phyloP scores from a whole-genome alignment of 2,329 filamentous ascomycete genomes.

The Colletotrichum orbiculare region DNA sequence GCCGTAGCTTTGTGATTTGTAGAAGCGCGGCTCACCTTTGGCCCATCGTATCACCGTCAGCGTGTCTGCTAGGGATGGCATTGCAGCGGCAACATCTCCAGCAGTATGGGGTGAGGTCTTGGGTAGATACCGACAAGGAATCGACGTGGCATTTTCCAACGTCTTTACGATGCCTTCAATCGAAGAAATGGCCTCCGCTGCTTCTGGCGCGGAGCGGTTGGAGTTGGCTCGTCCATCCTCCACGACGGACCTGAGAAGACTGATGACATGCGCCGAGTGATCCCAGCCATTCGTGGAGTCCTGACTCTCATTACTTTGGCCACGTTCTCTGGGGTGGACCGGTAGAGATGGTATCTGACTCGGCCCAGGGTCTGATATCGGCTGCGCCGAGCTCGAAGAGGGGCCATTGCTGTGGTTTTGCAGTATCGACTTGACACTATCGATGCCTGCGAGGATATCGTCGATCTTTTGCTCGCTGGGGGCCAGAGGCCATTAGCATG shows the following conservation, averaged over 20 bases:
- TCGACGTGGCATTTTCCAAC: neutral
- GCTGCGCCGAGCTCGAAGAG: neutral
- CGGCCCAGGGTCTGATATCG: neutral
- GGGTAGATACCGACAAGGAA: too few relatives aligned
- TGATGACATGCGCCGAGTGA: slow-evolving; percentile 46
- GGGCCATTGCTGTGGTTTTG: neutral
- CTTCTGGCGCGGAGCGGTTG: neutral
- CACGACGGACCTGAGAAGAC: slow-evolving; percentile 44
- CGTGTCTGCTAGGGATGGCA: neutral
- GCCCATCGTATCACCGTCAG: slow-evolving; percentile 6
- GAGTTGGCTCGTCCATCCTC: neutral
- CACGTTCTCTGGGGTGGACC: neutral
- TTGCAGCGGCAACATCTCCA: too few relatives aligned
- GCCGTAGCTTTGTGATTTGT: neutral
- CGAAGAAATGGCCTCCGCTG: neutral
- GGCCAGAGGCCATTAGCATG: neutral
- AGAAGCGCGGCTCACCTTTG: neutral
- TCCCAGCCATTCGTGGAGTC: slow-evolving; percentile 40
- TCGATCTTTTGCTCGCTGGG: slow-evolving; percentile 9
- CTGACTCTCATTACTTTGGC: neutral
- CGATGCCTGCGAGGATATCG: neutral
- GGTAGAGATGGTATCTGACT: neutral
- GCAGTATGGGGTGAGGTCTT: too few relatives aligned
- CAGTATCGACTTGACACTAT: neutral
- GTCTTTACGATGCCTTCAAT: neutral